These are phyloP conservation scores for Ceratocystis diversiconidia DNA, from an alignment of 2,329 filamentous ascomycete species.

Conservation along the genomic window DNA sequence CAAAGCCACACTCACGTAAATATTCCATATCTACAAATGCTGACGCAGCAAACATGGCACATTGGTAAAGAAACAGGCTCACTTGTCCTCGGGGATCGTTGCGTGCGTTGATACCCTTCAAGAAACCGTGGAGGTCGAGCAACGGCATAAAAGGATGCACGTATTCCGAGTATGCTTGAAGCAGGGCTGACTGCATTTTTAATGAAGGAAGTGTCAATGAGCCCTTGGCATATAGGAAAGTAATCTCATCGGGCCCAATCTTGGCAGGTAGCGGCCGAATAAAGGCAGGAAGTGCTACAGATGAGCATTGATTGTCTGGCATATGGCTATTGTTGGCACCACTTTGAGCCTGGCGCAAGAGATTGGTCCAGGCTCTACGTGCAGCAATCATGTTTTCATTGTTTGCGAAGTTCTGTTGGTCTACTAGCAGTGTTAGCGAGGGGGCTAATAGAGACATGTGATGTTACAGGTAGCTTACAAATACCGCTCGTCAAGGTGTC, in stretches of 20 bases:
- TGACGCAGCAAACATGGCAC: constrained; percentile 85
- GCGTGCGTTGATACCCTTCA: constrained; percentile 45
- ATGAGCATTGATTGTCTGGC: constrained; percentile 5
- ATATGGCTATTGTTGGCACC: constrained; percentile 22
- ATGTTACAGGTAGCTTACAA: constrained; percentile 4
- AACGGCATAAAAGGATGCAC: constrained; percentile 92
- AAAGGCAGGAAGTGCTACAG: constrained; percentile 44
- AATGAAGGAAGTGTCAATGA: constrained; percentile 62
- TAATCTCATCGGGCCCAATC: constrained; percentile 67
- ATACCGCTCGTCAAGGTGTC: neutral
- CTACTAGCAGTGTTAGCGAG: constrained; percentile 23
- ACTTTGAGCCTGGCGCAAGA: constrained; percentile 19
- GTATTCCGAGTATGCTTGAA: constrained; percentile 74
- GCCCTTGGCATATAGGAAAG: constrained; percentile 71
- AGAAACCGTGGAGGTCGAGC: constrained; percentile 51
- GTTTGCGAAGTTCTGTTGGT: constrained; percentile 24
- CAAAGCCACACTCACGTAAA: constrained; percentile 63
- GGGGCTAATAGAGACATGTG: constrained; percentile 18
- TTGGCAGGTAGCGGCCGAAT: constrained; percentile 66
- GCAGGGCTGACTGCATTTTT: constrained; percentile 60
- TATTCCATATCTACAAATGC: constrained; percentile 74
- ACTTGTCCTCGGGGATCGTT: constrained; percentile 58
- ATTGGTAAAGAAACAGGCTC: constrained; percentile 80
- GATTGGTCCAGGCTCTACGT: constrained; percentile 13
- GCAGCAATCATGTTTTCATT: constrained; percentile 15